phyloP scores from a whole-genome alignment of 2,329 filamentous ascomycete species.

The Penicillium glabrum region DNA sequence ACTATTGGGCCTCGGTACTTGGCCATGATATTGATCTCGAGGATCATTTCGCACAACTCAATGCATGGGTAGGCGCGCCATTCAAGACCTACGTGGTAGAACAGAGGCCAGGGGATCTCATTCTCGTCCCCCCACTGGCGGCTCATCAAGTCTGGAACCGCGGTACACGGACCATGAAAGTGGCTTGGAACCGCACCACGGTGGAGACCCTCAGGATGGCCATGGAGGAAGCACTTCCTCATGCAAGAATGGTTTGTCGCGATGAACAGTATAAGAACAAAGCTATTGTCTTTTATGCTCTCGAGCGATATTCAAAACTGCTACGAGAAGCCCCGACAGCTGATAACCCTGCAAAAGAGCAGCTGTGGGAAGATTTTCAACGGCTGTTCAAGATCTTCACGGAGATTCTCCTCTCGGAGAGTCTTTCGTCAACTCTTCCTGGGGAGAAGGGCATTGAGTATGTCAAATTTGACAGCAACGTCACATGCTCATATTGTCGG shows the following conservation, averaged over 20 bases:
- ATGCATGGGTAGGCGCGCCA: conserved; percentile 91
- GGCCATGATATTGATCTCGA: conserved; percentile 97
- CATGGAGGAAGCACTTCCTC: conserved; percentile 80
- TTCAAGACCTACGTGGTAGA: conserved; percentile 93
- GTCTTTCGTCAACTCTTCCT: conserved; percentile 63
- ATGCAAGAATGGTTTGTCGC: conserved; percentile 85
- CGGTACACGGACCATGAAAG: conserved; percentile 93
- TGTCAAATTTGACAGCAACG: conserved; percentile 80
- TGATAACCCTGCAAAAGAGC: conserved; percentile 57
- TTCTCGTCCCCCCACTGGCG: conserved; percentile 87
- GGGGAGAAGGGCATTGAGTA: conserved; percentile 71
- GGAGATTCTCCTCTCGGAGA: conserved; percentile 78
- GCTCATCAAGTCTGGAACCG: conserved; percentile 99
- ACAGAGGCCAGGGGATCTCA: conserved; percentile 86
- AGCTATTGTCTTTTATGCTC: conserved; percentile 84
- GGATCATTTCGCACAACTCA: conserved; percentile 92
- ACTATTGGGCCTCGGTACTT: conserved; percentile 89
- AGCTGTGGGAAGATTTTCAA: conserved; percentile 81
- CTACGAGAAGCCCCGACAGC: conserved; percentile 55
- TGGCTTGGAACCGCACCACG: conserved; percentile 95
- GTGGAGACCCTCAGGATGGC: conserved; percentile 87
- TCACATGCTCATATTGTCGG: conserved; percentile 93
- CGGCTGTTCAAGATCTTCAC: conserved; percentile 76
- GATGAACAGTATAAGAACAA: conserved; percentile 99
- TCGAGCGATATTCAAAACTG: conserved; percentile 70